These are phyloP conservation scores for Benincasa hispida DNA, from an alignment of 306 rosid species.

Conservation along the genomic window DNA sequence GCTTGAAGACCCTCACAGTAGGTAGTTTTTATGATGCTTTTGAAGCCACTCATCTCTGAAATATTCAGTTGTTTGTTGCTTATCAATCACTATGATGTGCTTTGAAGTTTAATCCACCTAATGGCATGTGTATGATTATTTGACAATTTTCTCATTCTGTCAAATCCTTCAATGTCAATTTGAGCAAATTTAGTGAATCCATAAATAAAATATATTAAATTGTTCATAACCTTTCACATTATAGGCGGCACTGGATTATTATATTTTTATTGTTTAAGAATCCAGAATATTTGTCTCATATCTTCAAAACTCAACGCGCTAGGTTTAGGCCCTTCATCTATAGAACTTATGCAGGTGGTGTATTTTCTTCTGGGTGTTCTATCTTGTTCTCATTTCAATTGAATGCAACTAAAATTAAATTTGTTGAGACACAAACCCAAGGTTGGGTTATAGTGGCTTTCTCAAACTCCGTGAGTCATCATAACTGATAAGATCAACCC, in stretches of 20 bases:
- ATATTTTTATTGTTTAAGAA: background rate
- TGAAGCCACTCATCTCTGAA: background rate
- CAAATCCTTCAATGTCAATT: background rate
- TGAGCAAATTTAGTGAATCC: background rate
- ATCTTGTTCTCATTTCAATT: background rate
- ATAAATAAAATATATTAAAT: background rate
- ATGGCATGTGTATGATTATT: background rate
- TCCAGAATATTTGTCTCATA: background rate
- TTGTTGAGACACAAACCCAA: background rate
- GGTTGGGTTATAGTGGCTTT: background rate
- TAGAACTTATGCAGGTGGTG: too few relatives aligned
- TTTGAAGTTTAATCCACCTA: background rate
- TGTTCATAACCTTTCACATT: background rate
- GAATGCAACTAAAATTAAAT: background rate
- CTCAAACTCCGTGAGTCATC: background rate
- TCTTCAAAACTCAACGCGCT: background rate
- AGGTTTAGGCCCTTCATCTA: background rate
- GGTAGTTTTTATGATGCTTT: constrained; percentile 33
- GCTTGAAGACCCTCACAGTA: constrained; percentile 75
- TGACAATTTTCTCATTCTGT: too few relatives aligned
- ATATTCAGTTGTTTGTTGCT: constrained; percentile 6
- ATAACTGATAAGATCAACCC: background rate
- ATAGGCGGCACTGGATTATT: background rate
- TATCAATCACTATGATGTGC: background rate
- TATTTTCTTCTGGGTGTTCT: background rate